Evolutionary conservation across 75 land plant species (phyloP), one percentile per base, ranked within the genome.

Genomic region (Ceratopteris richardii): DNA sequence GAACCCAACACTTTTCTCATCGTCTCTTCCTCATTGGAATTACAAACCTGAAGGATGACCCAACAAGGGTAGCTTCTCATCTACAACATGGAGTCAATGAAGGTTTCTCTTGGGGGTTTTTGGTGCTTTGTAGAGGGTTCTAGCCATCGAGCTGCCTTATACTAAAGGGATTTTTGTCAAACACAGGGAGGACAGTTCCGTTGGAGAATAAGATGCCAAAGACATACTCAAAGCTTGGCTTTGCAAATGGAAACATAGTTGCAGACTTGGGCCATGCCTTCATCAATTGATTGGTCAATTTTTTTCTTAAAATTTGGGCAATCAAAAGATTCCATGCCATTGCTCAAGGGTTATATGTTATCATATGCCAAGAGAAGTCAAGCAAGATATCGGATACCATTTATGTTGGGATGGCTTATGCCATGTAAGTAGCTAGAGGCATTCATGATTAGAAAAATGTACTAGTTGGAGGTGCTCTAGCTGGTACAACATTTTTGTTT

Each of bases 401-500:
- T 0, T 75, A 75, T 39, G 37, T 63, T 17, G 78, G 78, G n/a
- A 65, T 65, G 59, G 72, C 77, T 5, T 72, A 65, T 56, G 62
- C 59, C 29, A 65, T 72, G 68, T 68, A 64, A 29, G 69, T 72
- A 57, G 78, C 68, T n/a, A 52, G 78, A 17, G 75, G 77, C 2
- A 76, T 71, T 19, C 77, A 71, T 53, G 77, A 75, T 29, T 62
- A 75, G 78, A 75, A 75, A 27, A 75, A 75, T 52, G 78, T 77
- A 7, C 16, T 71, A 27, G 27, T 75, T n/a, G 78, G 78, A 20
- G 78, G 78, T 27, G 76, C 64, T 0, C 12, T 65, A 48, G 66
- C 78, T 12, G 76, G 78, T 27, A 77, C 69, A 6, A 77, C 78
- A 16, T 29, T 75, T 39, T 75, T 77, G 14, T 18, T 75, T 33